phyloP scores from a whole-genome alignment of 2,329 filamentous ascomycete genomes.

The Arthrobotrys megalospora region DNA sequence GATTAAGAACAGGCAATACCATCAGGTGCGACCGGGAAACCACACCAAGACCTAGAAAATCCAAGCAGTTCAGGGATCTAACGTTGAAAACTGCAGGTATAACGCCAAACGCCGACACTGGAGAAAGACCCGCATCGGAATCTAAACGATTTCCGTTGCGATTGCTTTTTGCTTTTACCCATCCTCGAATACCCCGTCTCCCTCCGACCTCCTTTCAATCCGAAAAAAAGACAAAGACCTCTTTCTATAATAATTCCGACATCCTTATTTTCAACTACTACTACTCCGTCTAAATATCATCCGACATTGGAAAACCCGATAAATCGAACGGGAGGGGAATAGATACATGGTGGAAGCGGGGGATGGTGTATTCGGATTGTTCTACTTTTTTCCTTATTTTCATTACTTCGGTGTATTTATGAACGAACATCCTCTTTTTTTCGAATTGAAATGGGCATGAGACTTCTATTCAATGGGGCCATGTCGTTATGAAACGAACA shows the following conservation, averaged over 20 bases:
- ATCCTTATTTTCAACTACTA: not conserved
- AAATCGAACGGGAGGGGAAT: not conserved
- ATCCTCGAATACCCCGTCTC: slow-evolving; percentile 23
- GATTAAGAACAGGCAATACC: slow-evolving; percentile 97
- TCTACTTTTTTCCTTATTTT: slow-evolving; percentile 1
- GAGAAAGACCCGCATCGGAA: slow-evolving; percentile 99
- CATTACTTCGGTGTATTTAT: slow-evolving; percentile 57
- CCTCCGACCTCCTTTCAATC: slow-evolving; percentile 22
- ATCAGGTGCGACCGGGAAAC: slow-evolving; percentile 83
- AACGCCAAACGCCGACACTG: slow-evolving; percentile 99
- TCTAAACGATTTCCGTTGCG: slow-evolving; percentile 76
- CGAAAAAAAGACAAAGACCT: not conserved
- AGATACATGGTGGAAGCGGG: slow-evolving; percentile 8
- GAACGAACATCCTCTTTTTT: slow-evolving; percentile 38
- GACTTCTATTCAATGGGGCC: slow-evolving; percentile 51
- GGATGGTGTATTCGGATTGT: slow-evolving; percentile 20
- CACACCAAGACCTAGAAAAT: not conserved
- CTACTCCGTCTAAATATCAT: slow-evolving; percentile 15
- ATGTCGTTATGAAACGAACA: slow-evolving; percentile 45
- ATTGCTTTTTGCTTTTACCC: slow-evolving; percentile 61
- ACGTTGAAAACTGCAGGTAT: slow-evolving; percentile 77
- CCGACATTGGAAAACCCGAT: slow-evolving; percentile 11
- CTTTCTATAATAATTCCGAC: slow-evolving; percentile 24
- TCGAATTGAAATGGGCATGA: slow-evolving; percentile 54
- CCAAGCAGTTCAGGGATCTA: slow-evolving; percentile 45